Evolutionary conservation across 257 asterid species (phyloP), one percentile per base, ranked within the genome.

Genomic region (Plantago elongata): DNA sequence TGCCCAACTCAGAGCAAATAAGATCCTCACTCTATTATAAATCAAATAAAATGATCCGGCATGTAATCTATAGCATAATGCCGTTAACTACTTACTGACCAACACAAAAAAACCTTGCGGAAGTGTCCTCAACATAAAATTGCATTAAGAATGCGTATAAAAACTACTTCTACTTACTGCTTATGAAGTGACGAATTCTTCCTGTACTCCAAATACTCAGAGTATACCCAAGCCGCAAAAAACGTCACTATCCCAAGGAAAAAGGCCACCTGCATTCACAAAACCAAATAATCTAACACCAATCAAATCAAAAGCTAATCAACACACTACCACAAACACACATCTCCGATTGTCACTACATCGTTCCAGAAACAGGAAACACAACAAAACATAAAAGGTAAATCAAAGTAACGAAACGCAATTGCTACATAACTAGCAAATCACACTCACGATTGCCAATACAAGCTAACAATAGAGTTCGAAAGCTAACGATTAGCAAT

Each of bases 141-240:
- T 27, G 40, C 40, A 34, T 17, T 14, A 57, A 38, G 43, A 22
- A 38, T 12, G 49, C 8, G 27, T 11, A 46, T 48, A 47, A 48
- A 22, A 50, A 46, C 17, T 17, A 13, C 54, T 55, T 72, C 70
- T 57, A 61, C 82, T 77, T 69, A 84, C 86, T 46, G 67, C 75
- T 81, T 81, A 43, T 76, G 43, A 16, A 74, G 45, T 11, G 78
- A 64, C 3, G 75, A 69, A 59, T 61, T 74, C 61, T 81, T 88
- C 79, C 76, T 70, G 78, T 67, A 76, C 77, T 88, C 94, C 84
- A 91, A 69, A 70, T 76, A 84, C 72, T 88, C 96, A 9, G 96
- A 74, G 72, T 74, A 88, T 30, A 88, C 51, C 98, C 96, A 91
- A 61, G 90, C 95, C 40, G 82, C 95, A 70, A 83, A 76, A 15